Conservation (phyloP, 2,329 filamentous ascomycete species). For the Penicillium sp. region DNA sequence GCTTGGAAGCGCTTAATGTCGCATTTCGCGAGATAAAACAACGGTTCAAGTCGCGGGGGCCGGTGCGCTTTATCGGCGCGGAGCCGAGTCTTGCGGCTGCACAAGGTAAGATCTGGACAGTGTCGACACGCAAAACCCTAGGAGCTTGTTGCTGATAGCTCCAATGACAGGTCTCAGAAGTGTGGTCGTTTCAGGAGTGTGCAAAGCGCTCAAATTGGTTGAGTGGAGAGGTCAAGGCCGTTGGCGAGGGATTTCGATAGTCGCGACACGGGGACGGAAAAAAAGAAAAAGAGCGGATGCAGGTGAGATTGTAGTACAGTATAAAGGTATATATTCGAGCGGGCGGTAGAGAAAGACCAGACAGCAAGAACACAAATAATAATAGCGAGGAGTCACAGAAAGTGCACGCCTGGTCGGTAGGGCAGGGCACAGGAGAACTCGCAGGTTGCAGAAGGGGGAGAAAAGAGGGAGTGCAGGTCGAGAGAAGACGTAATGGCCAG, state of each 20-base stretch:
- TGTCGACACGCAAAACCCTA: not conserved
- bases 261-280: not conserved
- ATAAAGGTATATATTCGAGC: no score
- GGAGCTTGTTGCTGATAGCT: not conserved
- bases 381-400: not conserved
- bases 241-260: no score
- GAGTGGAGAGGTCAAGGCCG: not conserved
- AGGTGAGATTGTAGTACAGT: not conserved
- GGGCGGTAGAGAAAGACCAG: not conserved
- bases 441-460: not conserved
- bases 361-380: not conserved
- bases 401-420: not conserved
- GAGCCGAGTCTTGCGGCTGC: not conserved
- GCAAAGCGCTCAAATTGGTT: not conserved
- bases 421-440: no score
- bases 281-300: not conserved
- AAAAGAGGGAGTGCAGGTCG: constrained; percentile 1
- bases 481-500: constrained; percentile 10
- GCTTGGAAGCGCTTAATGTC: not conserved
- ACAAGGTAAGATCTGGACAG: not conserved
- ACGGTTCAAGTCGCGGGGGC: not conserved
- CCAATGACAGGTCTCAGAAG: not conserved
- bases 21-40: constrained; percentile 1
- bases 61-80: constrained; percentile 6
- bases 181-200: not conserved